phyloP scores from a whole-genome alignment of 805 yeast species.

The Pichia eremophila region DNA sequence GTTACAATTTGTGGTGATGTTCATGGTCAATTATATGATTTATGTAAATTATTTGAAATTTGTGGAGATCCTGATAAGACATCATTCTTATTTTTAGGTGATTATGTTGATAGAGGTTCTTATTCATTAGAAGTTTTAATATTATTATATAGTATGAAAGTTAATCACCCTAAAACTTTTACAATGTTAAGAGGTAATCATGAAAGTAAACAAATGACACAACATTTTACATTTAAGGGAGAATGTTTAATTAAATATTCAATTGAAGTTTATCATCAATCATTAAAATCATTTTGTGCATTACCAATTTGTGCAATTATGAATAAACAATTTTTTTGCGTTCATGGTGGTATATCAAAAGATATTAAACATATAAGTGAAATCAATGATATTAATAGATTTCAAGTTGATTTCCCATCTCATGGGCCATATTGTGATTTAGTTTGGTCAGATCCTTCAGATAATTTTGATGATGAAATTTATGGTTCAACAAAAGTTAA shows the following conservation, averaged over 20 bases:
- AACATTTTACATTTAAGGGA: constrained; percentile 83
- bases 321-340: constrained; percentile 91
- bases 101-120: constrained; percentile 91
- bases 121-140: constrained; percentile 78
- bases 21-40: constrained; percentile 92
- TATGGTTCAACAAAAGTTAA: constrained; percentile 12
- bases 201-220: constrained; percentile 88
- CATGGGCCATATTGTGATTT: constrained; percentile 90
- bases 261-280: constrained; percentile 53
- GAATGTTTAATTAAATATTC: constrained; percentile 87
- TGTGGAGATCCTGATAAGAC: constrained; percentile 81
- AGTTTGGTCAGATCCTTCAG: constrained; percentile 95
- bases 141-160: constrained; percentile 68
- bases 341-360: constrained; percentile 93
- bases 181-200: constrained; percentile 90
- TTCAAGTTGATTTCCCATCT: constrained; percentile 81
- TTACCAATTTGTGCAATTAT: constrained; percentile 87
- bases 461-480: constrained; percentile 63
- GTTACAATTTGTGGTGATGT: constrained; percentile 94
- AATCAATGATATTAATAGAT: constrained; percentile 60
- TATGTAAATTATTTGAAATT: constrained; percentile 83
- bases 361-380: constrained; percentile 66
- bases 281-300: constrained; percentile 71
- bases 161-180: constrained; percentile 63
- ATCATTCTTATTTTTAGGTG: constrained; percentile 79